Base-by-base conservation (phyloP, 2,329 filamentous ascomycete species). In the Cladobotryum protrusum region DNA sequence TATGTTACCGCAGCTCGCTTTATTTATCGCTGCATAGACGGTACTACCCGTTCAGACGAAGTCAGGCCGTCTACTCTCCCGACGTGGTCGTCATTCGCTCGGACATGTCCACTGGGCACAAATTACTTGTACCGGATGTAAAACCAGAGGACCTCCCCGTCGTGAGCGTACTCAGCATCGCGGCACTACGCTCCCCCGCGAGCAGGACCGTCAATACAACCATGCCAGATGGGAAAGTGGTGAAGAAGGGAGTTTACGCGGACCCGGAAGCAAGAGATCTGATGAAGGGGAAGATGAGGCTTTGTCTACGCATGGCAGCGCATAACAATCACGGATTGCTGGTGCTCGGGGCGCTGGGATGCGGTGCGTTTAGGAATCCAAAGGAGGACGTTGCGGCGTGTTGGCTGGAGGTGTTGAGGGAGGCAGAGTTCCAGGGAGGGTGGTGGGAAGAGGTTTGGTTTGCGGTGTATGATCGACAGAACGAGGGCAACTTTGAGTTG, bases 261-360 rank as follows among this genome's bases (percentile, higher is more conserved):
- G 53, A 71, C 40, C 54, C 60, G 0, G 58, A 56, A 2, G 77
- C 81, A 52, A 70, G 77, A n/a, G 66, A 74, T 0, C 55, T 79
- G 36, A 85, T 77, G 57, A 81, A 79, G 63, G 67, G 74, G 41
- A 86, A 86, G 63, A 86, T 87, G 71, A 69, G 82, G 18, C 61
- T 83, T 15, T 72, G 75, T 15, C 64, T 87, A 46, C 72, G 83
- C 4, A 75, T 83, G 49, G 81, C 82, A 2, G 83, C 75, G n/a
- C 61, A 61, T 4, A 70, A 77, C 24, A 72, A 72, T 1, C 82
- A 86, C 58, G 69, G 74, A 18, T 70, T 75, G 56, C 65, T 89
- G 8, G 79, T 89, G 5, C 70, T 89, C 1, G 85, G 85, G 0
- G 84, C 85, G 0, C 61, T 89, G 45, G 85, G 85, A 0, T 89